These are phyloP conservation scores for Lasiodiplodia citricola DNA, from an alignment of 2,329 filamentous ascomycete genomes.

Conservation along the genomic window DNA sequence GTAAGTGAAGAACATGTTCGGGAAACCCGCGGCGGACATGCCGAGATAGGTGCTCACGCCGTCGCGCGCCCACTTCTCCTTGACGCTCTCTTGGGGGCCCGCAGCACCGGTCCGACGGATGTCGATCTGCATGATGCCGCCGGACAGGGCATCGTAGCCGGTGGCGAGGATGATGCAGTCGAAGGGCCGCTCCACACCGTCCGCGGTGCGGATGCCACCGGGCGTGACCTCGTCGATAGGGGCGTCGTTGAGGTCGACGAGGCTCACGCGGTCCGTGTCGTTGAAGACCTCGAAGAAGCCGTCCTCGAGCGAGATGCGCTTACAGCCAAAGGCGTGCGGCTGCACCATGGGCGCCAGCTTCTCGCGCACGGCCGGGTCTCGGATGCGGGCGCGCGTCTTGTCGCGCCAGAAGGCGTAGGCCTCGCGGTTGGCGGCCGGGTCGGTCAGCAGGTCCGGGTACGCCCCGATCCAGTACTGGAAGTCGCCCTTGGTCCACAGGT, in stretches of 20 bases:
- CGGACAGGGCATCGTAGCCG: constrained; percentile 49
- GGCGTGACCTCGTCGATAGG: constrained; percentile 54
- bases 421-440: constrained; percentile 34
- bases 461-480: constrained; percentile 39
- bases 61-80: constrained; percentile 22
- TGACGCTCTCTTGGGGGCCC: constrained; percentile 21
- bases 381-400: constrained; percentile 35
- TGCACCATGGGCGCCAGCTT: constrained; percentile 31
- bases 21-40: constrained; percentile 46
- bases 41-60: constrained; percentile 45
- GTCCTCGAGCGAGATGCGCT: constrained; percentile 30
- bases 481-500: constrained; percentile 30
- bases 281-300: constrained; percentile 46
- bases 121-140: constrained; percentile 44
- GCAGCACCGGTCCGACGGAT: constrained; percentile 39
- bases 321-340: constrained; percentile 31
- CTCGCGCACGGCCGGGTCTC: constrained; percentile 31
- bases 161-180: constrained; percentile 59
- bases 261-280: constrained; percentile 51
- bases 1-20: constrained; percentile 55
- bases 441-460: constrained; percentile 33
- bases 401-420: constrained; percentile 34
- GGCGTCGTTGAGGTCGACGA: constrained; percentile 47
- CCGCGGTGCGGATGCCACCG: constrained; percentile 54
- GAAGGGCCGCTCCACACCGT: constrained; percentile 55